A percentile compares a stretch with the other conserved stretches of the same genome.
Evolutionary conservation across 768 basidiomycete species (phyloP).

Genomic region (Cytidiella melzeri): DNA sequence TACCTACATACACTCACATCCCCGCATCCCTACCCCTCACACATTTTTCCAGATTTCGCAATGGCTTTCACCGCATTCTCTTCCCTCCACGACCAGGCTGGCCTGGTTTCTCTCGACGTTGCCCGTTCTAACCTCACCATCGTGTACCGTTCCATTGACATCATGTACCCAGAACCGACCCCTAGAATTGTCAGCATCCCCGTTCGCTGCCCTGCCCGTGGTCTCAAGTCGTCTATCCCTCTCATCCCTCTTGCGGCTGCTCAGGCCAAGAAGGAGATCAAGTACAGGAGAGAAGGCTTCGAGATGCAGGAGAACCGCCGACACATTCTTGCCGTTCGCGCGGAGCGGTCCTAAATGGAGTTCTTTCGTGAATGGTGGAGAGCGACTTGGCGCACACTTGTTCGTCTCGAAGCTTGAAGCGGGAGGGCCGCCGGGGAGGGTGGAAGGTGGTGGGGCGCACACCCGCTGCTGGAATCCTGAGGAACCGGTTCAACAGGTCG

Average conservation of each 20-base stretch:
- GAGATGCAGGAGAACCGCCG: constrained; percentile 9
- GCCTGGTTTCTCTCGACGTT: constrained; percentile 5
- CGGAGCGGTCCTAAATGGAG: neutral
- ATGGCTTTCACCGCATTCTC: neutral
- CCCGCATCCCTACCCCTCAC: too few species aligned
- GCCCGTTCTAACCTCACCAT: neutral
- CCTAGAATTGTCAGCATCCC: neutral
- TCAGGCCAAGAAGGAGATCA: constrained; percentile 1
- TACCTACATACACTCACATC: neutral
- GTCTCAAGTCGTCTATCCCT: neutral
- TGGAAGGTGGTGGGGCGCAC: too few species aligned
- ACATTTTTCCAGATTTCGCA: neutral
- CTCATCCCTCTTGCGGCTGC: constrained; percentile 6
- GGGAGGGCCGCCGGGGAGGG: too few species aligned
- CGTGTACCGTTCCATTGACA: constrained; percentile 7
- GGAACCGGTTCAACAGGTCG: too few species aligned
- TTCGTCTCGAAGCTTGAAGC: too few species aligned
- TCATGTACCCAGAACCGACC: neutral
- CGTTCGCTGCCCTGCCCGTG: neutral
- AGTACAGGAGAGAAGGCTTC: constrained; percentile 7
- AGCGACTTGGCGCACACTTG: too few species aligned
- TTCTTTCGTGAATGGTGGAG: too few species aligned
- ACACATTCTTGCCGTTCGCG: neutral
- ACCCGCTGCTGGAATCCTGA: too few species aligned
- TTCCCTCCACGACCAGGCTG: neutral